Conservation (phyloP, 108 stramenopile species). For the Phaeodactylum tricornutum region DNA sequence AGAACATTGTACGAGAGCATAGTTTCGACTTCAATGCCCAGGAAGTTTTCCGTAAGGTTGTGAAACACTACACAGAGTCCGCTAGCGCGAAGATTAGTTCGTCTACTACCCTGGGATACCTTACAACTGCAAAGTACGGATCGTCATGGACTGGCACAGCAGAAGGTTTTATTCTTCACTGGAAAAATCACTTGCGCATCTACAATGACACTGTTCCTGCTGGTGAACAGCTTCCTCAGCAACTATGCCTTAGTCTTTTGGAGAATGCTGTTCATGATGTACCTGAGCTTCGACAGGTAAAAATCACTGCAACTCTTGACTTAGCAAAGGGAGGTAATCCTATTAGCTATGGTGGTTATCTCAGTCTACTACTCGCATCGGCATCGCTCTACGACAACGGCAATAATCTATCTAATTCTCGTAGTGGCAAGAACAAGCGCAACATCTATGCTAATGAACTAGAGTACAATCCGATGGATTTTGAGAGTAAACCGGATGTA, state of each 20-base stretch:
- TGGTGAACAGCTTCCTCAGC: constrained; percentile 1
- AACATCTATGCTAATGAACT: too few species aligned
- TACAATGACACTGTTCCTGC: constrained; percentile 1
- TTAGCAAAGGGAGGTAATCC: too few species aligned
- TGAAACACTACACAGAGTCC: constrained; percentile 1
- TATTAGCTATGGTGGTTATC: too few species aligned
- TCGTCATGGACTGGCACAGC: constrained; percentile 1
- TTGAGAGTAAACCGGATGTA: too few species aligned
- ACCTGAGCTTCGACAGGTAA: constrained; percentile 1
- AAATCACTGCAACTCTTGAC: not conserved
- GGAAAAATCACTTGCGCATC: constrained; percentile 4
- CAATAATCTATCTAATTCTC: too few species aligned
- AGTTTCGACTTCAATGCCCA: constrained; percentile 7
- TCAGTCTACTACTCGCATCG: too few species aligned
- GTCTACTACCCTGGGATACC: not conserved
- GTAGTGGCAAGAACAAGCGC: too few species aligned
- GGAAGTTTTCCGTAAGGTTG: constrained; percentile 4
- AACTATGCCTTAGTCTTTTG: not conserved
- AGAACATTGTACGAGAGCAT: constrained; percentile 3
- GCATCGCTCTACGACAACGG: too few species aligned
- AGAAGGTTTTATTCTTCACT: constrained; percentile 4
- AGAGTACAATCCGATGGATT: too few species aligned
- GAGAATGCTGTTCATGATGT: not conserved
- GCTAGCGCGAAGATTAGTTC: not conserved
- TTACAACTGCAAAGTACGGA: constrained; percentile 1